These are phyloP conservation scores for Colletotrichum brevisporum DNA, from an alignment of 2,329 filamentous ascomycete genomes.

Conservation along the genomic window DNA sequence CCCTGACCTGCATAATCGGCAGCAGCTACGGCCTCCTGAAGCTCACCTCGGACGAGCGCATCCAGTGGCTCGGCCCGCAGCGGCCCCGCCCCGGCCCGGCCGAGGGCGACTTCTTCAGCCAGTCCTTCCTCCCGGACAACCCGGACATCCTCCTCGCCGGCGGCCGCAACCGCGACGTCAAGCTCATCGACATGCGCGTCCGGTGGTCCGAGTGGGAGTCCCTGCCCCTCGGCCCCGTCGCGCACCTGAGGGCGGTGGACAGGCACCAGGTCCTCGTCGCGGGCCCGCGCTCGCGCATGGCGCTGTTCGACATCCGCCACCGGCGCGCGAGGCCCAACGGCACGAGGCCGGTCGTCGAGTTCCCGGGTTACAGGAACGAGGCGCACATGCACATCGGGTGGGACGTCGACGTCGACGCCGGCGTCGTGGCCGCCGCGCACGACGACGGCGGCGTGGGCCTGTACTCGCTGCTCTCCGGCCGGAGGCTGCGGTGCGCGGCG, in stretches of 20 bases:
- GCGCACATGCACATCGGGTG: constrained; percentile 65
- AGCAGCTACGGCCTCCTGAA: constrained; percentile 62
- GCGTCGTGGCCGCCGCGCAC: constrained; percentile 68
- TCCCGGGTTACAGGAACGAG: constrained; percentile 65
- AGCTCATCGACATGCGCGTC: constrained; percentile 61
- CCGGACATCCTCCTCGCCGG: constrained; percentile 65
- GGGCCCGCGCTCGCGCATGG: constrained; percentile 64
- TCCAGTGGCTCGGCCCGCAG: constrained; percentile 52
- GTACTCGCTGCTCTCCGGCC: constrained; percentile 65
- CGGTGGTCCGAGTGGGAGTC: constrained; percentile 51
- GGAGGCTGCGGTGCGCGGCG: constrained; percentile 49
- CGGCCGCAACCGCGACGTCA: constrained; percentile 62
- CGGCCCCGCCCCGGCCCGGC: constrained; percentile 38
- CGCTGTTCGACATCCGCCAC: constrained; percentile 71
- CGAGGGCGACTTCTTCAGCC: constrained; percentile 59
- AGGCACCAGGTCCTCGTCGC: constrained; percentile 66
- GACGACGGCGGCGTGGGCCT: constrained; percentile 63
- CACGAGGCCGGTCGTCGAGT: constrained; percentile 59
- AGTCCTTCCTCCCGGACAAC: constrained; percentile 62
- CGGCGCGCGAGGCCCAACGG: constrained; percentile 38
- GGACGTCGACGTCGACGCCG: constrained; percentile 62
- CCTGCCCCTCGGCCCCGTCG: constrained; percentile 57
- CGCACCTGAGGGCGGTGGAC: constrained; percentile 65
- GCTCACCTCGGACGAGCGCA: constrained; percentile 49
- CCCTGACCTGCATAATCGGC: constrained; percentile 62